Evolutionary conservation across 306 rosid species (phyloP), one percentile per base, ranked within the genome.

Genomic region (Purshia tridentata): DNA sequence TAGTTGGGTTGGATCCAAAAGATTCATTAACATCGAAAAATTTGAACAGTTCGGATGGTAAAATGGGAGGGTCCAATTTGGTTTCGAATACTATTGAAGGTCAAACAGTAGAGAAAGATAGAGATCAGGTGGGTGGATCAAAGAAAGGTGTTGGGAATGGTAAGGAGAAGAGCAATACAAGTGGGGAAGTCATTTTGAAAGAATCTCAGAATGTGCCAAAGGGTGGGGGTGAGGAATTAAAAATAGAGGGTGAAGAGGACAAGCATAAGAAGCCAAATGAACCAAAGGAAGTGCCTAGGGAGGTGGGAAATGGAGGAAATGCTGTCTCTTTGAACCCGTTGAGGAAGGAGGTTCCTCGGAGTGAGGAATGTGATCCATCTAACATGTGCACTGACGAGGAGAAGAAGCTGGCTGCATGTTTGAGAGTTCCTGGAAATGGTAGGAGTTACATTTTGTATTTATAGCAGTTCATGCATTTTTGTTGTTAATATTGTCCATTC

Each of bases 391-490:
- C 72, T 3, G 73, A 67, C 15, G 55, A 77, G 70, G 75, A 62
- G 56, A 75, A 69, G 42, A 64, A 70, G 23, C 68, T 86, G 76
- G 77, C 80, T 68, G 87, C 85, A 3, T 83, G 89, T 77, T 83
- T 86, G 80, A 76, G 85, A 80, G 85, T 86, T 65, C 89, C 85
- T 0, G 83, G 89, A 81, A 67, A 86, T 68, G 85, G 87, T 86
- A 74, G 52, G 83, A 18, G 13, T 48, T 65, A 60, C 53, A 66
- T 35, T 15, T 45, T 47, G 53, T 58, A 20, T 40, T 16, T 57
- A 49, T 39, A 23, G 11, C 29, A 11, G 40, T 35, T 4, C 70
- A 37, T 63, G 66, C 46, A 44, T 4, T n/a, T 61, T 10, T 29
- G 8, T n/a, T 50, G 39, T 16, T 20, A 14, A 58, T 56, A 46